A percentile compares a stretch with the other conserved stretches of the same genome.
phyloP scores from a whole-genome alignment of 2,329 filamentous ascomycete species.

The Xenoacremonium recifei region DNA sequence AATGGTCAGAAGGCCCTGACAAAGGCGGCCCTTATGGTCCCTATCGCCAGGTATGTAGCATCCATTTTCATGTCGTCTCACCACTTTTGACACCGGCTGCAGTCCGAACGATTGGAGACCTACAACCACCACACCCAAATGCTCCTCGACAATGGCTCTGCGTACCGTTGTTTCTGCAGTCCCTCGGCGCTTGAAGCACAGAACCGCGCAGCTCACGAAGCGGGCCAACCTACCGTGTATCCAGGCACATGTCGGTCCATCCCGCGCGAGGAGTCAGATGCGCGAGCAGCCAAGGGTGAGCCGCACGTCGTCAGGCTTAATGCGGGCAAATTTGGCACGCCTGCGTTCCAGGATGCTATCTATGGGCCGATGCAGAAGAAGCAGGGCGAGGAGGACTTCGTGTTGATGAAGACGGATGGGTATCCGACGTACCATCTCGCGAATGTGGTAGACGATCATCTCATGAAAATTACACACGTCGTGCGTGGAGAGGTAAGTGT shows the following conservation, averaged over 20 bases:
- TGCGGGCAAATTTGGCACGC: constrained; percentile 53
- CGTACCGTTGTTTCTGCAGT: constrained; percentile 93
- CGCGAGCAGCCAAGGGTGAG: constrained; percentile 67
- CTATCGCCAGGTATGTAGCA: constrained; percentile 68
- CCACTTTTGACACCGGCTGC: constrained; percentile 4
- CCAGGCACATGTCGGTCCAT: constrained; percentile 70
- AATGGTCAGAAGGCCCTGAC: constrained; percentile 93
- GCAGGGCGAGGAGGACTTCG: constrained; percentile 71
- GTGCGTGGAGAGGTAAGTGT: constrained; percentile 77
- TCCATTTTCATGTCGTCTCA: neutral
- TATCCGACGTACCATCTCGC: constrained; percentile 96
- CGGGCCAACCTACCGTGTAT: constrained; percentile 44
- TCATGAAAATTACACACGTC: constrained; percentile 95
- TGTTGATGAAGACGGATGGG: constrained; percentile 87
- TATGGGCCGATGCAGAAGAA: constrained; percentile 66
- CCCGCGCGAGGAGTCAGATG: constrained; percentile 63
- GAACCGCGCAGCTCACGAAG: constrained; percentile 59
- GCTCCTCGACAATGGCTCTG: constrained; percentile 68
- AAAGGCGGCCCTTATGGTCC: constrained; percentile 80
- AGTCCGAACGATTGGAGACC: constrained; percentile 75
- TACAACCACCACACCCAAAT: constrained; percentile 71
- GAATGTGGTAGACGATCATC: constrained; percentile 93
- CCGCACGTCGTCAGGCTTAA: constrained; percentile 76
- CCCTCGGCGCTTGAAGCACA: constrained; percentile 66
- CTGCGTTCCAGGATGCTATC: constrained; percentile 72